phyloP scores from a whole-genome alignment of 1,284 basidiomycete species.

The Mycena citricolor region DNA sequence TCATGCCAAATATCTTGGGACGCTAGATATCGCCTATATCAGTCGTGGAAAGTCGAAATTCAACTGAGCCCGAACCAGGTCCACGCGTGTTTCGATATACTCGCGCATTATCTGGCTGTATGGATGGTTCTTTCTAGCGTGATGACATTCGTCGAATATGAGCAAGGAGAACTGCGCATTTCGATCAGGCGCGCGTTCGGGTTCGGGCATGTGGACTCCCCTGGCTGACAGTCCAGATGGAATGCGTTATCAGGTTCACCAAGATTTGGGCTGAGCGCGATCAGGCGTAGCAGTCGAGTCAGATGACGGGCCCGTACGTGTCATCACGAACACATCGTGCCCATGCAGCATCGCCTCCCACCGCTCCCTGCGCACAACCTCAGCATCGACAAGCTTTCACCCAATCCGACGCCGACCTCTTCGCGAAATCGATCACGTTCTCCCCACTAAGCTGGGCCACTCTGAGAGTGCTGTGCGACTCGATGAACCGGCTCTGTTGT shows the following conservation, averaged over 20 bases:
- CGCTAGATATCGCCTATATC: conserved; percentile 30
- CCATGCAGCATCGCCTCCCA: conserved; percentile 66
- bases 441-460: conserved; percentile 69
- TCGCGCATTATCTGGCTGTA: conserved; percentile 81
- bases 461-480: conserved; percentile 60
- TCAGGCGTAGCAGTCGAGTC: conserved; percentile 5
- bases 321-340: conserved; percentile 80
- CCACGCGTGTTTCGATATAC: conserved; percentile 54
- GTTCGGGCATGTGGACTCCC: too few relatives aligned
- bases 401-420: conserved; percentile 33
- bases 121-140: conserved; percentile 76
- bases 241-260: conserved; percentile 75
- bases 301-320: conserved; percentile 47
- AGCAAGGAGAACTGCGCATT: conserved; percentile 67
- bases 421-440: conserved; percentile 66
- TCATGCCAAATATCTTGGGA: conserved; percentile 88
- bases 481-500: conserved; percentile 73
- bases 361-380: conserved; percentile 33
- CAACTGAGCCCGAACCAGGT: not conserved
- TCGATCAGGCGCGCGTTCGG: too few relatives aligned
- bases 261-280: conserved; percentile 69
- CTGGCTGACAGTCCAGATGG: conserved; percentile 69
- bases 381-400: not conserved
- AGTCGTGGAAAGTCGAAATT: not conserved
- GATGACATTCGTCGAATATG: conserved; percentile 84